phyloP scores from a whole-genome alignment of 2,329 filamentous ascomycete species.

The Chaetomiaceae sp. region DNA sequence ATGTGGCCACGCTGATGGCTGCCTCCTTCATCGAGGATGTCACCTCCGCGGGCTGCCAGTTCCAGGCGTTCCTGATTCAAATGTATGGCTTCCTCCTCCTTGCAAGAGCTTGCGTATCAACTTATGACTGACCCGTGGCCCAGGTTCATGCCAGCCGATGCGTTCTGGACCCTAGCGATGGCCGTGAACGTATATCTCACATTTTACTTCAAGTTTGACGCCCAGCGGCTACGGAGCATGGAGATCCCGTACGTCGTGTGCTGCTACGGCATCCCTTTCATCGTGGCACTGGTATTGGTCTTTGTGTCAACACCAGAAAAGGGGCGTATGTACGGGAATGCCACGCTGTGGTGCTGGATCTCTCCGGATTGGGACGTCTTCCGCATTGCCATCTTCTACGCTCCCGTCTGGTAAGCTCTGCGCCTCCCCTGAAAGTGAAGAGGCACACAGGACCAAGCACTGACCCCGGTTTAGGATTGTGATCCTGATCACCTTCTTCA shows the following conservation, averaged over 20 bases:
- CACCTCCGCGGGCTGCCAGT: conserved; percentile 54
- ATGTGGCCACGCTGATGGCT: conserved; percentile 69
- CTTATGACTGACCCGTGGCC: conserved; percentile 10
- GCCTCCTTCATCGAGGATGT: conserved; percentile 48
- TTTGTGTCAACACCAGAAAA: conserved; percentile 49
- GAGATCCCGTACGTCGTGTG: conserved; percentile 63
- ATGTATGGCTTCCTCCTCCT: conserved; percentile 49
- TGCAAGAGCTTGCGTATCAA: not conserved
- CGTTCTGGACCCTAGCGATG: conserved; percentile 75
- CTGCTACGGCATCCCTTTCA: conserved; percentile 68
- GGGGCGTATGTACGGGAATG: conserved; percentile 65
- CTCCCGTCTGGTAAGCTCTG: conserved; percentile 55
- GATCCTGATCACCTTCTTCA: conserved; percentile 55
- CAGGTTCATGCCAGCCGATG: conserved; percentile 74
- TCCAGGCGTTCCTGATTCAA: conserved; percentile 75
- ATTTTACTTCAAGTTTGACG: conserved; percentile 68
- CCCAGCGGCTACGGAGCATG: conserved; percentile 55
- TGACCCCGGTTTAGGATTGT: conserved; percentile 44
- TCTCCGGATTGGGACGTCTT: conserved; percentile 59
- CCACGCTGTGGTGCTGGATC: conserved; percentile 79
- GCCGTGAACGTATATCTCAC: conserved; percentile 77
- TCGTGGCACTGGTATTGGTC: conserved; percentile 62
- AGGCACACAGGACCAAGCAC: conserved; percentile 13
- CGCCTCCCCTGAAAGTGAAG: not conserved
- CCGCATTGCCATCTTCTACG: conserved; percentile 70